Conservation (phyloP, 1,284 basidiomycete species). For the Exobasidium rhododendri region DNA sequence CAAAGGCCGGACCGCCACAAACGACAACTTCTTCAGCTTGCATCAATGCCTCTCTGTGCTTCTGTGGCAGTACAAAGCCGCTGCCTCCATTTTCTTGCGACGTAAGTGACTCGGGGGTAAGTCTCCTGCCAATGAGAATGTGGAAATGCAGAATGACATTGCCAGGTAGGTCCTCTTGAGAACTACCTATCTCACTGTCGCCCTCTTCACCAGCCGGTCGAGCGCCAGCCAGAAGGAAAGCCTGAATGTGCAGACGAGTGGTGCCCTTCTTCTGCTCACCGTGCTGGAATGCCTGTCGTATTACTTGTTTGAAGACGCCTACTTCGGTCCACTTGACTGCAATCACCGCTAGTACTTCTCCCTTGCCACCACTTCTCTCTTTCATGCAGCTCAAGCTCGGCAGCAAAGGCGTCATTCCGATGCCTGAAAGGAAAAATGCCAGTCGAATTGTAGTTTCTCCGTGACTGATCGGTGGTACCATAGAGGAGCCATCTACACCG, state of each 20-base stretch:
- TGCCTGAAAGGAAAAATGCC: conserved; percentile 14
- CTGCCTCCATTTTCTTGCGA: background rate
- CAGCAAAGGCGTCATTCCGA: conserved; percentile 19
- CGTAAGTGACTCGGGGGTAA: background rate
- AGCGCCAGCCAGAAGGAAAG: background rate
- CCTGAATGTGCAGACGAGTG: background rate
- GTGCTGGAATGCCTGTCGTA: background rate
- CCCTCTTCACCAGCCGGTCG: background rate
- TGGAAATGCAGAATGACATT: background rate
- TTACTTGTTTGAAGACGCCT: background rate
- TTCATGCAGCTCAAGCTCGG: conserved; percentile 5
- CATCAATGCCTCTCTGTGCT: background rate
- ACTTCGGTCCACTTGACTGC: background rate
- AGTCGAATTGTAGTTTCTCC: conserved; percentile 2
- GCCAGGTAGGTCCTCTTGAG: background rate
- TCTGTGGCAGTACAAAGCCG: background rate
- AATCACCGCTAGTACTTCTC: conserved; percentile 3
- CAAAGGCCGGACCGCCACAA: background rate
- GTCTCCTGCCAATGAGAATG: background rate
- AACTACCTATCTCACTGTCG: background rate
- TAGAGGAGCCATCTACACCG: conserved; percentile 1
- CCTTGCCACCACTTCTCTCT: background rate
- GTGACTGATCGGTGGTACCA: background rate
- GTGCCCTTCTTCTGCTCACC: background rate
- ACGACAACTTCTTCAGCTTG: background rate